Evolutionary conservation across 768 basidiomycete species (phyloP).

Genomic region (Naganishia vishniacii): DNA sequence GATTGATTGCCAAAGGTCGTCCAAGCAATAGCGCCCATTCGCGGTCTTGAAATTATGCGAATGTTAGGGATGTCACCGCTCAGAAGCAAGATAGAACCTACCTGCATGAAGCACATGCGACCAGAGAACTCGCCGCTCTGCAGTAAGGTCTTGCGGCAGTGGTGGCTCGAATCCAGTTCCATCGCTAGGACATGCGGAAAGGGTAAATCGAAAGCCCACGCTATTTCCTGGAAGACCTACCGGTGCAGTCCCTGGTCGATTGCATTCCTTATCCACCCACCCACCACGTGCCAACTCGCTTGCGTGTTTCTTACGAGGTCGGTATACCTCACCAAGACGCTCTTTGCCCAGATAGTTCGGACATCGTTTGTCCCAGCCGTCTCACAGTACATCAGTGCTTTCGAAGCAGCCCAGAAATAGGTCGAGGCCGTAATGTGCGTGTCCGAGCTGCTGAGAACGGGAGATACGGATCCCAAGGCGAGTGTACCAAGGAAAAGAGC

Average conservation of each 20-base stretch:
- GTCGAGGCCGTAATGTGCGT: slow-evolving; percentile 15
- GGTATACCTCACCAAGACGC: slow-evolving; percentile 21
- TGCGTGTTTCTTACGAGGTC: slow-evolving; percentile 24
- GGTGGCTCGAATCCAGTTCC: slow-evolving; percentile 18
- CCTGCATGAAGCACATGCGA: slow-evolving; percentile 26
- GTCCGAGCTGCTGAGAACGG: slow-evolving; percentile 21
- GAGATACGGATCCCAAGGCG: slow-evolving; percentile 22
- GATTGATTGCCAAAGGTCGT: slow-evolving; percentile 20
- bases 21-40: slow-evolving; percentile 26
- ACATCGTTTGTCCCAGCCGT: slow-evolving; percentile 22
- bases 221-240: not conserved
- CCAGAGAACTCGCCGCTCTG: slow-evolving; percentile 24
- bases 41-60: slow-evolving; percentile 5
- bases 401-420: slow-evolving; percentile 23
- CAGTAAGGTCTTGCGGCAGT: slow-evolving; percentile 17
- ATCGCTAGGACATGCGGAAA: not conserved
- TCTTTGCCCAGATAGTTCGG: slow-evolving; percentile 21
- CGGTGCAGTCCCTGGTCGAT: slow-evolving; percentile 25
- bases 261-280: slow-evolving; percentile 22
- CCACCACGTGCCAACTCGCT: slow-evolving; percentile 22
- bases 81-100: no score
- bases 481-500: slow-evolving; percentile 19
- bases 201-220: not conserved
- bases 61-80: not conserved
- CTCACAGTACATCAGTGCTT: slow-evolving; percentile 24